These are phyloP conservation scores for Venturia nashicola DNA, from an alignment of 2,329 filamentous ascomycete genomes.

Conservation along the genomic window DNA sequence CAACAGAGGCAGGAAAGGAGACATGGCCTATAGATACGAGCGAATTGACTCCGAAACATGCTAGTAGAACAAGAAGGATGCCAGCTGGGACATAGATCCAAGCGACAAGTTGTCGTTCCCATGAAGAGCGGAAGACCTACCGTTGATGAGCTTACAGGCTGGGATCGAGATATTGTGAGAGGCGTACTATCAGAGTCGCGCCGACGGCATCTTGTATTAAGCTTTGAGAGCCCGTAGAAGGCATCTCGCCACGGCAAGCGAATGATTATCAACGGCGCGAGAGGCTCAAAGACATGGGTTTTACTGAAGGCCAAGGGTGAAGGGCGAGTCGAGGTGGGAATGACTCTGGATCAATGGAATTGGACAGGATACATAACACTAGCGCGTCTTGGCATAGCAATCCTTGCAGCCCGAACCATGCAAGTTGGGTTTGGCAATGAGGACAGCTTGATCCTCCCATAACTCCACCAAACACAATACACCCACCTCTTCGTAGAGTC, in stretches of 20 bases:
- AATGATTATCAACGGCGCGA: background rate
- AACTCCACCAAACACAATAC: background rate
- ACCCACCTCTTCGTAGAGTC: background rate
- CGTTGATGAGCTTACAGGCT: background rate
- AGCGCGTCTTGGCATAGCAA: background rate
- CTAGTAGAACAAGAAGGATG: conserved; percentile 24
- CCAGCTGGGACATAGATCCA: conserved; percentile 42
- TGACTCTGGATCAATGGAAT: no score
- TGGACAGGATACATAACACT: no score
- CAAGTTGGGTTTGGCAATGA: background rate
- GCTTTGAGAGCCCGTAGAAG: background rate
- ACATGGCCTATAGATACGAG: conserved; percentile 34
- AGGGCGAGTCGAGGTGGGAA: no score
- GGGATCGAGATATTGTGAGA: background rate
- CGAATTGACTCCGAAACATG: conserved; percentile 29
- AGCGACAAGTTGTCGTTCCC: conserved; percentile 15
- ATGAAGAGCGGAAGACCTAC: conserved; percentile 14
- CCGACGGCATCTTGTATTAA: conserved; percentile 6
- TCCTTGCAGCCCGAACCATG: no score
- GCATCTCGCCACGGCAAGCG: background rate
- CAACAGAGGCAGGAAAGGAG: conserved; percentile 48
- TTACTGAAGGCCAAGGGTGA: no score
- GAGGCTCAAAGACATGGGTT: background rate
- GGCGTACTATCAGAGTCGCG: conserved; percentile 8
- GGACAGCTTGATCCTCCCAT: background rate